Conservation (phyloP, 371 early-diverging fungal genomes). For the Rhizomucor pusillus region DNA sequence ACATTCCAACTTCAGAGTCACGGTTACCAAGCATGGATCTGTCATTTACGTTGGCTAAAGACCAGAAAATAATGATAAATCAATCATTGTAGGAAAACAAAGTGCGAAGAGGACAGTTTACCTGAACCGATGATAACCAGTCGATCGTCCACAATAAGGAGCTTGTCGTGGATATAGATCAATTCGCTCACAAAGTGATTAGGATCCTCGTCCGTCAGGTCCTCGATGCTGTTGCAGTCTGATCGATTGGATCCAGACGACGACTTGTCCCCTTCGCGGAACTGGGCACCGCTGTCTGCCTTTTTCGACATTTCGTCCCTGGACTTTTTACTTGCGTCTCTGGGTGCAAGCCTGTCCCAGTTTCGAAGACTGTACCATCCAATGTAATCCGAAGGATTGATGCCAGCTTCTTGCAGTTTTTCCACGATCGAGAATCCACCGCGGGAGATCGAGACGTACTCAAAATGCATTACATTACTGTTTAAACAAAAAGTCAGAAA, state of each 20-base stretch:
- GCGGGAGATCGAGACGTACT: slow-evolving; percentile 78
- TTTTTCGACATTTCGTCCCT: no score
- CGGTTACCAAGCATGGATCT: slow-evolving; percentile 87
- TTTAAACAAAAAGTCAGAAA: neutral
- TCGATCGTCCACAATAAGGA: slow-evolving; percentile 89
- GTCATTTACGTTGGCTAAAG: slow-evolving; percentile 44
- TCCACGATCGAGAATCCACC: slow-evolving; percentile 73
- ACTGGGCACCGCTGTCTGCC: slow-evolving; percentile 10
- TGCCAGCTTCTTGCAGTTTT: slow-evolving; percentile 59
- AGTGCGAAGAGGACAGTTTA: slow-evolving; percentile 12
- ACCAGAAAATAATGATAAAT: neutral
- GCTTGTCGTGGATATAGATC: slow-evolving; percentile 90
- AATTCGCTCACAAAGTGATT: slow-evolving; percentile 75
- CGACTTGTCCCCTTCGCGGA: slow-evolving; percentile 1
- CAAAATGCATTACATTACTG: slow-evolving; percentile 79
- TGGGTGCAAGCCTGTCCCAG: slow-evolving; percentile 54
- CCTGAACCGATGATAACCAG: slow-evolving; percentile 81
- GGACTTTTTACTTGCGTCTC: neutral
- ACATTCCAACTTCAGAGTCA: slow-evolving; percentile 88
- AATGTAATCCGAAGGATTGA: slow-evolving; percentile 79
- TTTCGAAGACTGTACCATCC: slow-evolving; percentile 76
- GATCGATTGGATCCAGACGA: neutral
- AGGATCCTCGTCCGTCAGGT: slow-evolving; percentile 20
- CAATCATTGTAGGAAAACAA: neutral
- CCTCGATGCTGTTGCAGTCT: neutral